These are phyloP conservation scores for Aspergillus asperescens DNA, from an alignment of 495 filamentous ascomycete genomes.

Conservation along the genomic window DNA sequence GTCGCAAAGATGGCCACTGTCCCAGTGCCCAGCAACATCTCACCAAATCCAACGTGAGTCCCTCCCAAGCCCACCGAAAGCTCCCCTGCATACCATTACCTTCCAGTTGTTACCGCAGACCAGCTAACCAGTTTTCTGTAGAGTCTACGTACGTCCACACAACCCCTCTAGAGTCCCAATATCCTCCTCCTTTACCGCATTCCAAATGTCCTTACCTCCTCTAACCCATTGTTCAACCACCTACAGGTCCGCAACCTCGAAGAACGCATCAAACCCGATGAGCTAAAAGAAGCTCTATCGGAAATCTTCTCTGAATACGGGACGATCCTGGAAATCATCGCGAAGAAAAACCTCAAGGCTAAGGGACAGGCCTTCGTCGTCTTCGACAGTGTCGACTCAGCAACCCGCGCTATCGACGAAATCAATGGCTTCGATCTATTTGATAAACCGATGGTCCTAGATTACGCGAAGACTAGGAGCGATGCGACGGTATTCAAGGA, in stretches of 20 bases:
- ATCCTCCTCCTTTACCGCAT: conserved; percentile 12
- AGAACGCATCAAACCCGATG: conserved; percentile 80
- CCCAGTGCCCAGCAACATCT: conserved; percentile 23
- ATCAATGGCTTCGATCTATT: conserved; percentile 93
- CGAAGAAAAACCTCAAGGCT: conserved; percentile 84
- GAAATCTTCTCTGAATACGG: conserved; percentile 90
- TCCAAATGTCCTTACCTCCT: neutral
- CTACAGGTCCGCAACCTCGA: conserved; percentile 81
- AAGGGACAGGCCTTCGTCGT: conserved; percentile 98
- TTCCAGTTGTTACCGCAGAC: neutral
- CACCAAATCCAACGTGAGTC: conserved; percentile 49
- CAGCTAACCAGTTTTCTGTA: conserved; percentile 28
- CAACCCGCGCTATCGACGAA: conserved; percentile 76
- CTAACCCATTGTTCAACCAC: conserved; percentile 14
- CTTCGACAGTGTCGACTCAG: conserved; percentile 73
- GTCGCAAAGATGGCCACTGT: conserved; percentile 40
- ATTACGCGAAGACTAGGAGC: conserved; percentile 77
- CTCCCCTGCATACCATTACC: neutral
- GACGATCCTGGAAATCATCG: conserved; percentile 82
- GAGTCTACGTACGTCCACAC: conserved; percentile 47
- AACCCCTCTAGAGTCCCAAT: conserved; percentile 17
- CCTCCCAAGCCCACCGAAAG: neutral
- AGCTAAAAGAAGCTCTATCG: conserved; percentile 65
- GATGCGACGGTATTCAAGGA: conserved; percentile 77
- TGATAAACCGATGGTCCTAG: conserved; percentile 85